These are phyloP conservation scores for Scheffersomyces lignosus DNA, from an alignment of 805 yeast genomes.

Conservation along the genomic window DNA sequence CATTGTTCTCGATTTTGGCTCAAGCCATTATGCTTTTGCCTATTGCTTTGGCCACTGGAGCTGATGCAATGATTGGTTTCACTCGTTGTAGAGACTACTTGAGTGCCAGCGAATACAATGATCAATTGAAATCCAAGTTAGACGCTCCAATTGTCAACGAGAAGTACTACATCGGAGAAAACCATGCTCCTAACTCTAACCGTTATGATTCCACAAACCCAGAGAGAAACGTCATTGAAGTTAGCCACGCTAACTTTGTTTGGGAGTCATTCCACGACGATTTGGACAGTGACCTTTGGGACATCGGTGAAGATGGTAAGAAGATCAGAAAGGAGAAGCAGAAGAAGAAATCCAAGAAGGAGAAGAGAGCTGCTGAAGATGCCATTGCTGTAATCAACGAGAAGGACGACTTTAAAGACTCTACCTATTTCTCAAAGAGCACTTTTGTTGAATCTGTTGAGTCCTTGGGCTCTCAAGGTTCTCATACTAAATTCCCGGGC, in stretches of 20 bases:
- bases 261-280: conserved; percentile 34
- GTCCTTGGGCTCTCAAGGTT: conserved; percentile 1
- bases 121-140: conserved; percentile 10
- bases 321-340: conserved; percentile 10
- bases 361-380: conserved; percentile 8
- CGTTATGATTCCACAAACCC: neutral
- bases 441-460: conserved; percentile 2
- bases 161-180: conserved; percentile 7
- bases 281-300: conserved; percentile 25
- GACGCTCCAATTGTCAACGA: conserved; percentile 5
- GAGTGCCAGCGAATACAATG: conserved; percentile 16
- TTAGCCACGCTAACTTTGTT: conserved; percentile 26
- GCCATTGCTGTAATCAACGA: conserved; percentile 2
- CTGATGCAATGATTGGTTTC: conserved; percentile 45
- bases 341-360: conserved; percentile 11
- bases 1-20: conserved; percentile 43
- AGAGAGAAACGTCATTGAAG: conserved; percentile 17
- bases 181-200: neutral
- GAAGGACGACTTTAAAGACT: conserved; percentile 7
- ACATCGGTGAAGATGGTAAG: conserved; percentile 10
- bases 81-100: conserved; percentile 24
- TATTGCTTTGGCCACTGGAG: conserved; percentile 44
- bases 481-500: conserved; percentile 27
- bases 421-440: neutral
- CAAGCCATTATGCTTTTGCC: conserved; percentile 46